phyloP scores from a whole-genome alignment of 495 filamentous ascomycete species.

The Aspergillus sclerotiicarbonarius region DNA sequence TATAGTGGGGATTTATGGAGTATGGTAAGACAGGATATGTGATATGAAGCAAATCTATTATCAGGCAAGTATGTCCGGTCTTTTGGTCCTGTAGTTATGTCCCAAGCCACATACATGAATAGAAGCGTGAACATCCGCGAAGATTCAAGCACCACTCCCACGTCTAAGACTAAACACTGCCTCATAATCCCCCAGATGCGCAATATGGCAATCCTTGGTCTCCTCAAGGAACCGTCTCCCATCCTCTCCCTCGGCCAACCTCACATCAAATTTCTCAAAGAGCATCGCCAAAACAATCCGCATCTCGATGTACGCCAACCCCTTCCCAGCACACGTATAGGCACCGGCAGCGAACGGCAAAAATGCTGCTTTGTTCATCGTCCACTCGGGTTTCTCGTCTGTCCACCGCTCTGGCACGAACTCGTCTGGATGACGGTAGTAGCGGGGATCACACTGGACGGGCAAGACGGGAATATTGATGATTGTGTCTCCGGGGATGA shows the following conservation, averaged over 20 bases:
- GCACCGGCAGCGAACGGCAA: neutral
- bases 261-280: neutral
- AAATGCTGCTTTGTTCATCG: neutral
- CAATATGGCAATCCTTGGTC: neutral
- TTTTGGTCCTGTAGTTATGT: no score
- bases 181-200: neutral
- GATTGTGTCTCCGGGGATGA: neutral
- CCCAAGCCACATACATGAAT: no score
- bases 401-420: constrained; percentile 2
- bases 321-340: neutral
- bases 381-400: neutral
- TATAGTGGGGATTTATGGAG: no score
- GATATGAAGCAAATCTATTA: no score
- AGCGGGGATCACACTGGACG: neutral
- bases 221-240: neutral
- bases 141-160: no score
- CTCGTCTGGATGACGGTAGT: neutral
- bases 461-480: neutral
- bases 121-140: no score
- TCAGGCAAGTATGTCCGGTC: no score
- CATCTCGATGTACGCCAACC: neutral
- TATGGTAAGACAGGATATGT: no score
- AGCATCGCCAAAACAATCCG: constrained; percentile 1
- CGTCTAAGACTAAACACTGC: neutral
- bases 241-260: neutral